Evolutionary conservation across 2,329 filamentous ascomycete species (phyloP).

Genomic region (Penicillium sp.): DNA sequence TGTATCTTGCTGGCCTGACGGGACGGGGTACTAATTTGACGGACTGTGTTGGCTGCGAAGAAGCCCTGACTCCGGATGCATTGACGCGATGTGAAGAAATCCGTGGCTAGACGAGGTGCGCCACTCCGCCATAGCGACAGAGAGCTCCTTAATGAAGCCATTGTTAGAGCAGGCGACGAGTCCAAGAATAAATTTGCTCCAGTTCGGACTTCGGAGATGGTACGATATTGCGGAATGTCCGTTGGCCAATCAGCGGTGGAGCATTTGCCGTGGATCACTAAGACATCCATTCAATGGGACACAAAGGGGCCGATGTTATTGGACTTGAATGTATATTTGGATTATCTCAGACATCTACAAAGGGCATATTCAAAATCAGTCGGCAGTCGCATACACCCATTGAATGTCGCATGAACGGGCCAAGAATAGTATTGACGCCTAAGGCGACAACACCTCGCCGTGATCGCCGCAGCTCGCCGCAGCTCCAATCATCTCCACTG

Average conservation of each 20-base stretch:
- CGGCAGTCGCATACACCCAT: background rate
- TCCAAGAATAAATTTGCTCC: constrained; percentile 11
- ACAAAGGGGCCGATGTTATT: background rate
- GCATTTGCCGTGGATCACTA: constrained; percentile 16
- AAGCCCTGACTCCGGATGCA: constrained; percentile 35
- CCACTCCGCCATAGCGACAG: constrained; percentile 34
- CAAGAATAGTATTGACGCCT: constrained; percentile 13
- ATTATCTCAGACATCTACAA: background rate
- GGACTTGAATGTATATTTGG: background rate
- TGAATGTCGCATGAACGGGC: background rate
- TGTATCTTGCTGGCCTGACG: constrained; percentile 27
- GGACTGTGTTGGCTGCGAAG: constrained; percentile 31
- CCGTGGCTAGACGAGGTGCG: constrained; percentile 37
- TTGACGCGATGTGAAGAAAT: constrained; percentile 44
- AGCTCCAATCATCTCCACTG: constrained; percentile 12
- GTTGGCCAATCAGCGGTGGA: constrained; percentile 21
- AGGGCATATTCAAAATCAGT: background rate
- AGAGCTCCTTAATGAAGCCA: constrained; percentile 35
- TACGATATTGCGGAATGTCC: constrained; percentile 15
- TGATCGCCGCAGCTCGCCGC: constrained; percentile 18
- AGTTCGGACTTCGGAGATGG: constrained; percentile 20
- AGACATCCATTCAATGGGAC: background rate
- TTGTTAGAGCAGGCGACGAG: constrained; percentile 19
- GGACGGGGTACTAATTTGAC: constrained; percentile 31
- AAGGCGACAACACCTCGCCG: constrained; percentile 20